Evolutionary conservation across 495 filamentous ascomycete genomes (phyloP), one percentile per base, ranked within the genome.

Genomic region (Cetradonia linearis): DNA sequence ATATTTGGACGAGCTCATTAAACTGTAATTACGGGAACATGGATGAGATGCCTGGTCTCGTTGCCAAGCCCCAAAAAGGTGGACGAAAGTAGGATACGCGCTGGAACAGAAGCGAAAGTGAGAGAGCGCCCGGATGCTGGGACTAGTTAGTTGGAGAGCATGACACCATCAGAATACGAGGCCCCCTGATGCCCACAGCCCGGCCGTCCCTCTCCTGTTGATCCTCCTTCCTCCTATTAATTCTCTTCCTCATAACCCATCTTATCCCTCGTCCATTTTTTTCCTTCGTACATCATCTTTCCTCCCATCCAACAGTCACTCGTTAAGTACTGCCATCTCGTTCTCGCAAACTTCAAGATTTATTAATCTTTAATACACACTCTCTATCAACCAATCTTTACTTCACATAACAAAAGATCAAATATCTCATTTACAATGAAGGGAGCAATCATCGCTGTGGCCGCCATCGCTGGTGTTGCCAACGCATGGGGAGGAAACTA

Each of bases 361-460:
- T 54, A 60, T 49, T 59, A 48, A 27, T 56, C 54, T 46, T 59
- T 65, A 62, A 56, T 59, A 59, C 55, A 47, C 47, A 46, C 49
- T 36, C 33, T 42, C 57, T 23, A 55, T 30, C 27, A 56, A 10
- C 33, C 25, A 40, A 8, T 57, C 37, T 59, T 42, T 25, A 5
- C 8, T 59, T 58, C 49, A 55, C 3, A 25, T 18, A 44, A 44
- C 25, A 38, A 65, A 65, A 33, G 14, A 23, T 36, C 27, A 47
- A 27, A 54, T 40, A 55, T 53, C 67, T 66, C 64, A 66, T 16
- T 82, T 86, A 92, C 84, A 72, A 95, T 95, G 90, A 87, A 87
- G 83, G 89, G 87, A 85, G 78, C 86, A 68, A 69, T 74, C 66
- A 68, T 77, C 71, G 67, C 78, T 71, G 76, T 82, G 73, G 82